These are phyloP conservation scores for Euptelea pleiosperma DNA, from an alignment of 164 flowering plant genomes.

Conservation along the genomic window DNA sequence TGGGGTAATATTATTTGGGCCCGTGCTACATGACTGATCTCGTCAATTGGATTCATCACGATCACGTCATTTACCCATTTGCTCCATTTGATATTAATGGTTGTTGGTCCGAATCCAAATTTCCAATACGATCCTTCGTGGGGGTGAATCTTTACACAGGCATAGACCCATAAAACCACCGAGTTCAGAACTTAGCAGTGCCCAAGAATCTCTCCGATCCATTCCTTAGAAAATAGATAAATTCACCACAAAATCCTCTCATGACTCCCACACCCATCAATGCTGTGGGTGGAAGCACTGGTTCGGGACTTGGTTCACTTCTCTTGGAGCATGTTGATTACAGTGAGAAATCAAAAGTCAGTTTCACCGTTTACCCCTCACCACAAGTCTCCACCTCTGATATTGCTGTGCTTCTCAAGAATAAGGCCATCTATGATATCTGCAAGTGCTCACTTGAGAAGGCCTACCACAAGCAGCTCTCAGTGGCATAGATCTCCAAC, in stretches of 20 bases:
- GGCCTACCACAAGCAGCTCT: no score
- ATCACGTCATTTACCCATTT: slow-evolving; percentile 47
- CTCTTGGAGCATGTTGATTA: no score
- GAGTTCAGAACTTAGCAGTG: slow-evolving; percentile 58
- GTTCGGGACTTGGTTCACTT: no score
- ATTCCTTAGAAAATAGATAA: slow-evolving; percentile 50
- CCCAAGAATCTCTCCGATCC: slow-evolving; percentile 68
- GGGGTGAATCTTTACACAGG: slow-evolving; percentile 54
- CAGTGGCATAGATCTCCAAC: no score
- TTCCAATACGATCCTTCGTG: slow-evolving; percentile 56
- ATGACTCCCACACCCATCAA: slow-evolving; percentile 38
- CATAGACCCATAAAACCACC: slow-evolving; percentile 28
- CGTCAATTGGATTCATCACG: slow-evolving; percentile 50
- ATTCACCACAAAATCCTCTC: slow-evolving; percentile 45
- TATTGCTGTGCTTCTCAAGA: no score
- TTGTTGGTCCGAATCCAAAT: slow-evolving; percentile 77
- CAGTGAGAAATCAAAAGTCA: no score
- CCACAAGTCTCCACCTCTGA: no score
- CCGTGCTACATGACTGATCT: slow-evolving; percentile 57
- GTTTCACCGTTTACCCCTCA: no score
- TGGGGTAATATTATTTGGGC: slow-evolving; percentile 79
- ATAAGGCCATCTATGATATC: no score
- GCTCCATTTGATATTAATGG: slow-evolving; percentile 47
- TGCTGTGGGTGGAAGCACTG: slow-evolving; percentile 36
- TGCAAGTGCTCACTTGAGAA: no score